A percentile compares a stretch with the other conserved stretches of the same genome.
Evolutionary conservation across 371 early-diverging fungal species (phyloP).

Genomic region (Haplosporangium sp.): DNA sequence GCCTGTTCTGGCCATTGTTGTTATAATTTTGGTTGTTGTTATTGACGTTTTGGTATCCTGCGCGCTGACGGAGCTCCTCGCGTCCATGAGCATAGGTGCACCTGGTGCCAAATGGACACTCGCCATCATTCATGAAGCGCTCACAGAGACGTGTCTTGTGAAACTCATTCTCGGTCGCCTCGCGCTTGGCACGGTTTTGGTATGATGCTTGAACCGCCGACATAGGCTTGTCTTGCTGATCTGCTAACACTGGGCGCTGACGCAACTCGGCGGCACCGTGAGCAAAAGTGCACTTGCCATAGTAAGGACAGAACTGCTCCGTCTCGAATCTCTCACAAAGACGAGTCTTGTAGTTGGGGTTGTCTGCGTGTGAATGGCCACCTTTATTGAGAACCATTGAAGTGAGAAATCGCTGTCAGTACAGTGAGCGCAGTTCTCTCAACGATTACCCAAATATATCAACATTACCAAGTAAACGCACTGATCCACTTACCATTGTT

Average conservation of each 20-base stretch:
- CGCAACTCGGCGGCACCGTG: slow-evolving; percentile 83
- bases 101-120: slow-evolving; percentile 84
- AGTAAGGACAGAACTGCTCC: slow-evolving; percentile 84
- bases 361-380: slow-evolving; percentile 58
- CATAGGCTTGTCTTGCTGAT: slow-evolving; percentile 51
- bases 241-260: slow-evolving; percentile 62
- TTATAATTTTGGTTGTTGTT: slow-evolving; percentile 9
- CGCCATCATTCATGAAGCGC: slow-evolving; percentile 79
- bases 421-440: too few species aligned
- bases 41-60: slow-evolving; percentile 32
- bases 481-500: slow-evolving; percentile 29
- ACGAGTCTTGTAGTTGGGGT: slow-evolving; percentile 88
- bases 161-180: slow-evolving; percentile 67
- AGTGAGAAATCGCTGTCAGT: neutral
- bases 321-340: slow-evolving; percentile 86
- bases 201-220: slow-evolving; percentile 42
- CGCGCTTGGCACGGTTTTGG: slow-evolving; percentile 38
- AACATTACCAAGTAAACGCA: slow-evolving; percentile 16
- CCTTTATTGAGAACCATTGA: slow-evolving; percentile 13
- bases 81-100: slow-evolving; percentile 87
- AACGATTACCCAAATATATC: too few species aligned
- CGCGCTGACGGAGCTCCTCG: slow-evolving; percentile 64
- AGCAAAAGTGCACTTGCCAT: slow-evolving; percentile 88
- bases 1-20: slow-evolving; percentile 25
- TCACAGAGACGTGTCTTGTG: slow-evolving; percentile 90